Conservation (phyloP, 164 flowering plant species). For the Piper betle region DNA sequence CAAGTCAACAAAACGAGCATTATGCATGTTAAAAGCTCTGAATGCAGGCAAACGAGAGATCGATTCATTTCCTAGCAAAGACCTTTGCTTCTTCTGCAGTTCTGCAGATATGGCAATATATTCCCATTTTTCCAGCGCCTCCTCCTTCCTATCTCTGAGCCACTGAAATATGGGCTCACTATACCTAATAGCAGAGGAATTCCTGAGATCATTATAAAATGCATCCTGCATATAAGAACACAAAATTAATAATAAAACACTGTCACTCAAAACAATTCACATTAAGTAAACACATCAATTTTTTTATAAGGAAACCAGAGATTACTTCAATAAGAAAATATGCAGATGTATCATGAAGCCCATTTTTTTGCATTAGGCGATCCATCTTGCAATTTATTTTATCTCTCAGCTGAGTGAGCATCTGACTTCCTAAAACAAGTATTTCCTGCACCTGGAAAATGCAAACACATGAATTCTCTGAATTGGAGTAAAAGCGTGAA, state of each 20-base stretch:
- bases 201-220: constrained; percentile 77
- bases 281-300: not conserved
- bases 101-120: constrained; percentile 36
- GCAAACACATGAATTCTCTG: not conserved
- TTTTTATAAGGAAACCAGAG: not conserved
- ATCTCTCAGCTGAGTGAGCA: constrained; percentile 68
- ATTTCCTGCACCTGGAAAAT: constrained; percentile 61
- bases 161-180: constrained; percentile 71
- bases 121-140: constrained; percentile 78
- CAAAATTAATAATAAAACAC: too few relatives aligned
- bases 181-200: constrained; percentile 58
- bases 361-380: constrained; percentile 63
- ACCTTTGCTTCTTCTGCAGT: constrained; percentile 38
- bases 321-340: constrained; percentile 84
- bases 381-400: constrained; percentile 67
- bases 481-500: not conserved
- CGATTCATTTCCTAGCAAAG: constrained; percentile 22
- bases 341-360: constrained; percentile 68
- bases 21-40: constrained; percentile 48
- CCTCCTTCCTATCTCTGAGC: constrained; percentile 55
- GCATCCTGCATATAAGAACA: constrained; percentile 34
- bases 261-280: not conserved
- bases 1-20: constrained; percentile 61
- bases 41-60: constrained; percentile 37
- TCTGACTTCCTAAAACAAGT: constrained; percentile 67